Evolutionary conservation across 345 rosid species (phyloP).

Genomic region (Limnanthes douglasii): DNA sequence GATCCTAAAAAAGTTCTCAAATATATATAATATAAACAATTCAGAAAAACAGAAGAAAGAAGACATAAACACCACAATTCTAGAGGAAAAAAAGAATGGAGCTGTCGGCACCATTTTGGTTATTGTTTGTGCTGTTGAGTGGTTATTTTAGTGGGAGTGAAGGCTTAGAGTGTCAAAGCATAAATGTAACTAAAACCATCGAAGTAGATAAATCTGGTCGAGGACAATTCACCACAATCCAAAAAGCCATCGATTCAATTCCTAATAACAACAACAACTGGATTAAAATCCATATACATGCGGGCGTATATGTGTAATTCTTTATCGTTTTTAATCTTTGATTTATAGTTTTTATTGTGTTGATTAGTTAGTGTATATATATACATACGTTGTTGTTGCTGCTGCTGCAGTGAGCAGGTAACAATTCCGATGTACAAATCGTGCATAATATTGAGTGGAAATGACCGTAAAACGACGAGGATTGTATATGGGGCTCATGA

Average conservation of each 20-base stretch:
- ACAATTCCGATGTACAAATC: constrained; percentile 15
- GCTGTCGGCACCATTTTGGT: no score
- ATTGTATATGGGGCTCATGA: no score
- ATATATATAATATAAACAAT: no score
- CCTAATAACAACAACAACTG: constrained; percentile 18
- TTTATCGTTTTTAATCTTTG: not conserved
- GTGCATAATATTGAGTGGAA: no score
- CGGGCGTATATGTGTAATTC: constrained; percentile 17
- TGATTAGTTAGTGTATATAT: no score
- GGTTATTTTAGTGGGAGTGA: no score
- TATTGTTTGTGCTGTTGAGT: no score
- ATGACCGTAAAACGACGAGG: no score
- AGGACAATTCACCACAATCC: constrained; percentile 13
- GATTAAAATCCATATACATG: constrained; percentile 13
- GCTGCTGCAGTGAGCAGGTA: constrained; percentile 28
- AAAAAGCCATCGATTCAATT: constrained; percentile 22
- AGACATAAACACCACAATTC: no score
- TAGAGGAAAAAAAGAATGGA: no score
- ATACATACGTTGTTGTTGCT: not conserved
- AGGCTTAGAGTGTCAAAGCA: not conserved
- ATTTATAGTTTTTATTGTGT: not conserved
- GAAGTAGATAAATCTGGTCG: constrained; percentile 13
- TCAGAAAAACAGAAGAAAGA: no score
- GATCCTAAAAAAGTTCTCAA: no score
- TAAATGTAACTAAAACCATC: not conserved